Conservation (phyloP, 306 rosid species). For the Quercus mongolica region DNA sequence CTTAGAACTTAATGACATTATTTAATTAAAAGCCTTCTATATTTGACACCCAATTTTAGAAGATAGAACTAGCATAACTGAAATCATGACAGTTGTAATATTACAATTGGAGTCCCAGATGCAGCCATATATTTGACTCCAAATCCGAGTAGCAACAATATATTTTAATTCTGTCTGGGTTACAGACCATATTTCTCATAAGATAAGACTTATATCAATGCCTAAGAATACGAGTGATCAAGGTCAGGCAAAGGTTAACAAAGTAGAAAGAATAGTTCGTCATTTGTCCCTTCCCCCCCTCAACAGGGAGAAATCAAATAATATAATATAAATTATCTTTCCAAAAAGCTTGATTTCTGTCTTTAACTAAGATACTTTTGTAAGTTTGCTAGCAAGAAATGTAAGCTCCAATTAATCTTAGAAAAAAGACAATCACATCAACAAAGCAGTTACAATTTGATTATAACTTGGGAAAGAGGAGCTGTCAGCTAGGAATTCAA, state of each 20-base stretch:
- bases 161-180: too few relatives aligned
- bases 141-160: too few relatives aligned
- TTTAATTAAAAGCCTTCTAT: too few relatives aligned
- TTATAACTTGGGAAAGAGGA: neutral
- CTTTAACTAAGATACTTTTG: neutral
- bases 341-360: neutral
- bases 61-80: too few relatives aligned
- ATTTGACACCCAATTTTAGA: too few relatives aligned
- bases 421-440: constrained; percentile 19
- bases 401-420: neutral
- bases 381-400: neutral
- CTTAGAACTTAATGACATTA: too few relatives aligned
- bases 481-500: neutral
- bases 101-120: too few relatives aligned
- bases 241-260: neutral
- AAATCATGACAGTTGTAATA: too few relatives aligned
- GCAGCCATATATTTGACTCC: too few relatives aligned
- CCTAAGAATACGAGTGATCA: neutral
- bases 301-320: neutral
- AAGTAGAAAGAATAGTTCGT: neutral
- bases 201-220: too few relatives aligned
- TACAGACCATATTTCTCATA: too few relatives aligned
- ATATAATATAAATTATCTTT: neutral
- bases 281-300: neutral
- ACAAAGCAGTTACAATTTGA: neutral